A percentile compares a stretch with the other conserved stretches of the same genome.
These are phyloP conservation scores for Serendipita sp. DNA, from an alignment of 768 basidiomycete species.

Conservation along the genomic window DNA sequence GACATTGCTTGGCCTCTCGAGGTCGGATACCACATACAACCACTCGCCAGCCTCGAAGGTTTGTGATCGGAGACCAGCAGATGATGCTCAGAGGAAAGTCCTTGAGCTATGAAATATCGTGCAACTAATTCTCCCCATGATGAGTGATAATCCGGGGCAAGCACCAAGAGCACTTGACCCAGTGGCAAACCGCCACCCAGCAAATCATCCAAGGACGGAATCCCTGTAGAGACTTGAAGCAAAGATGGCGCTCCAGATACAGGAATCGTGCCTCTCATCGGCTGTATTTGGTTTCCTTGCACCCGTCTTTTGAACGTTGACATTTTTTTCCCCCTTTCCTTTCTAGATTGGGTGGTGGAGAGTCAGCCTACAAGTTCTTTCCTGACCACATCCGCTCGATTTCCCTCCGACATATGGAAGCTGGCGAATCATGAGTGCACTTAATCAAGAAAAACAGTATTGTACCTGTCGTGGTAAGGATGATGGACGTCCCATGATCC, in stretches of 20 bases:
- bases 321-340: constrained; percentile 11
- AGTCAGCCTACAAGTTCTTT: background rate
- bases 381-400: background rate
- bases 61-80: constrained; percentile 50
- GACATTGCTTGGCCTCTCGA: constrained; percentile 9
- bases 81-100: constrained; percentile 53
- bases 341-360: background rate
- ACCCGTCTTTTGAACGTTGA: constrained; percentile 21
- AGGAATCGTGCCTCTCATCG: constrained; percentile 14
- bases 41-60: constrained; percentile 40
- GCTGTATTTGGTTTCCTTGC: constrained; percentile 12
- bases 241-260: constrained; percentile 16
- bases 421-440: constrained; percentile 9
- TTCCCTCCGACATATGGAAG: background rate
- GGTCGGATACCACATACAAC: constrained; percentile 66
- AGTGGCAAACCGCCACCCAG: constrained; percentile 84
- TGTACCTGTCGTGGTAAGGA: constrained; percentile 56
- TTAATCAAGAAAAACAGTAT: constrained; percentile 20
- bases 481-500: constrained; percentile 70
- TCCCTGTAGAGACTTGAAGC: constrained; percentile 52
- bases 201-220: constrained; percentile 88
- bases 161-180: constrained; percentile 51
- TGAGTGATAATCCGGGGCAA: constrained; percentile 77
- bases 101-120: constrained; percentile 83
- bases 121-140: constrained; percentile 72